These are phyloP conservation scores for Auricularia sp. DNA, from an alignment of 768 basidiomycete species.

Conservation along the genomic window DNA sequence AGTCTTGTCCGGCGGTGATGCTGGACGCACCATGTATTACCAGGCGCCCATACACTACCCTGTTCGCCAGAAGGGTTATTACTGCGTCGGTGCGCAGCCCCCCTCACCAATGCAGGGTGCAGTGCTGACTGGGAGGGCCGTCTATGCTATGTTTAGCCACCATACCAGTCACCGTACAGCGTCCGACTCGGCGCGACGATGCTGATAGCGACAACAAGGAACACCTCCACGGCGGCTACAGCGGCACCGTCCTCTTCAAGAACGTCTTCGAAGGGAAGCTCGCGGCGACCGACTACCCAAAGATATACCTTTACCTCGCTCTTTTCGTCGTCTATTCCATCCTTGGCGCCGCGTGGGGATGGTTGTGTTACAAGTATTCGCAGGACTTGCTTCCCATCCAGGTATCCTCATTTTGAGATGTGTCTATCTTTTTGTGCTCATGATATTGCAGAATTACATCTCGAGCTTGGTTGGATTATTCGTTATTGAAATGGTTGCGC, in stretches of 20 bases:
- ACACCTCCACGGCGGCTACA: conserved; percentile 53
- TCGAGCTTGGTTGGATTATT: conserved; percentile 80
- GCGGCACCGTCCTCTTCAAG: conserved; percentile 71
- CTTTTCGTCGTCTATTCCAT: conserved; percentile 73
- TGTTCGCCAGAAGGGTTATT: conserved; percentile 85
- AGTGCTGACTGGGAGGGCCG: background rate
- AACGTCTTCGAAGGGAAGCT: conserved; percentile 85
- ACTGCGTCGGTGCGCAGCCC: conserved; percentile 72
- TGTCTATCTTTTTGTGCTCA: too few relatives aligned
- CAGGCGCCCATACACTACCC: conserved; percentile 68
- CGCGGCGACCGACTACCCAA: conserved; percentile 91
- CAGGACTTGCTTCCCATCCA: conserved; percentile 84
- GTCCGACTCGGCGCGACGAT: background rate
- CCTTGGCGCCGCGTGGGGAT: conserved; percentile 68
- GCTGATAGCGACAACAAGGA: background rate
- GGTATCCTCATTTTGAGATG: conserved; percentile 26
- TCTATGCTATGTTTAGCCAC: conserved; percentile 40
- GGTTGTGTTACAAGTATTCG: conserved; percentile 70
- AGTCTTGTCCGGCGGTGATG: conserved; percentile 5
- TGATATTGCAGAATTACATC: conserved; percentile 62
- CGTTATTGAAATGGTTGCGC: conserved; percentile 89
- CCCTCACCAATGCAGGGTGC: background rate
- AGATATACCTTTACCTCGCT: conserved; percentile 84
- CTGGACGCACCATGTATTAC: conserved; percentile 40
- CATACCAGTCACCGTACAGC: conserved; percentile 73